These are phyloP conservation scores for Mycothermus thermophilus DNA, from an alignment of 495 filamentous ascomycete species.

Conservation along the genomic window DNA sequence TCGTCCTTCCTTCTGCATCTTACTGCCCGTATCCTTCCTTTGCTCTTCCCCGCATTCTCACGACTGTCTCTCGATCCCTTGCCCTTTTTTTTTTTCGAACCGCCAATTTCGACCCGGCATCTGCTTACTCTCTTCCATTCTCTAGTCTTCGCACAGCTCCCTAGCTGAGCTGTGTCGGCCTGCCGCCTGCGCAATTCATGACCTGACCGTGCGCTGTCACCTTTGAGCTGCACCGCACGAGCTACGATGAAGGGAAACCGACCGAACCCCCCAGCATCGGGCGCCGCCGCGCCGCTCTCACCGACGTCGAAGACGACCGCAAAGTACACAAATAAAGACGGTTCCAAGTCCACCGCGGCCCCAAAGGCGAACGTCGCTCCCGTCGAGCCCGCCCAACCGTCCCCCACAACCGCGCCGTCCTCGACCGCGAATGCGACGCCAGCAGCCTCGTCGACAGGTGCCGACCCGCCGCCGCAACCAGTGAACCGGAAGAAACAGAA, in stretches of 20 bases:
- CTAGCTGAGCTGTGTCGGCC: slow-evolving; percentile 2
- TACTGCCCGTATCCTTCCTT: no score
- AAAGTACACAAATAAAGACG: slow-evolving; percentile 53
- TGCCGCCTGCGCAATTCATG: slow-evolving; percentile 16
- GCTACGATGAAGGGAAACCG: slow-evolving; percentile 40
- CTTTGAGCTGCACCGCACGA: slow-evolving; percentile 13
- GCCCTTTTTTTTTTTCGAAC: background rate
- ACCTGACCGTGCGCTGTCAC: slow-evolving; percentile 12
- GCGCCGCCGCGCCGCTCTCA: slow-evolving; percentile 21
- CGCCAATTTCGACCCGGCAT: background rate
- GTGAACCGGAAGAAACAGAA: slow-evolving; percentile 94
- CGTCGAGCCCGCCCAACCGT: slow-evolving; percentile 38
- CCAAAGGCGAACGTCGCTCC: slow-evolving; percentile 38
- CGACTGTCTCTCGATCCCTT: no score
- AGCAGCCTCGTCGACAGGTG: slow-evolving; percentile 13
- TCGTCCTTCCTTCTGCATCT: no score
- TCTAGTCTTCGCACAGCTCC: slow-evolving; percentile 3
- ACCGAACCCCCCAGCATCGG: slow-evolving; percentile 26
- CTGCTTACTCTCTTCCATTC: slow-evolving; percentile 3
- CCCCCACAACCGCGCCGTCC: slow-evolving; percentile 22
- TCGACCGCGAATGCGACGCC: slow-evolving; percentile 18
- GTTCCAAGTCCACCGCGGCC: slow-evolving; percentile 53
- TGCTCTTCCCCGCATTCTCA: no score
- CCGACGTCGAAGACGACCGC: slow-evolving; percentile 34
- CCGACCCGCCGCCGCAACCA: slow-evolving; percentile 25